Base-by-base conservation (phyloP, 148 eudicot species). In the Silene conica region DNA sequence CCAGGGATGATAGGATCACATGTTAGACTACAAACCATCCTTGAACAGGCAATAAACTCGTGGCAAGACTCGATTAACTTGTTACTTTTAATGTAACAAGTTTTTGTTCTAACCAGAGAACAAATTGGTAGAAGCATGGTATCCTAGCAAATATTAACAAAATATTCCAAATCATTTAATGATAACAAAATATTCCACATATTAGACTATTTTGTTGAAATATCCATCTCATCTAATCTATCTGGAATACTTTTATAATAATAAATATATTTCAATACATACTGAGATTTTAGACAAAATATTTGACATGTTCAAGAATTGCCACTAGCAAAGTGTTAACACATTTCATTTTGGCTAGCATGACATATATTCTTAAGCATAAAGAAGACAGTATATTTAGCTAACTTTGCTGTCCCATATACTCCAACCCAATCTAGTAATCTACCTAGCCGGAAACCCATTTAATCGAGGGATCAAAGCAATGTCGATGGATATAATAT, bases 261-360 rank as follows among this genome's bases (percentile, higher is more conserved):
- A 4, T n/a, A n/a, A n/a, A 12, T 46, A 9, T 46, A 12, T 10
- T 4, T 1, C 31, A 3, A 46, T 0, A 77, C 75, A 63, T n/a
- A n/a, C n/a, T n/a, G n/a, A n/a, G n/a, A n/a, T n/a, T n/a, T n/a
- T n/a, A n/a, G n/a, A n/a, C n/a, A n/a, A n/a, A n/a, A n/a, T n/a
- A n/a, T n/a, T n/a, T n/a, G n/a, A n/a, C n/a, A n/a, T n/a, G n/a
- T 82, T 12, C 31, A 23, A 4, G 80, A 70, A 11, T 63, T 28
- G 23, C 73, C 85, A 20, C 70, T 79, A 13, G 76, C 80, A 13
- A 82, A 76, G 45, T 45, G 22, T 54, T 79, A 76, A 76, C 73
- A 77, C 84, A 25, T 82, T 82, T n/a, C n/a, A n/a, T n/a, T n/a
- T n/a, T 19, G 76, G 75, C n/a, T 82, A 0, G 85, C 82, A 8